phyloP scores from a whole-genome alignment of 1,139 yeast species.

The Protomyces macrosporus region DNA sequence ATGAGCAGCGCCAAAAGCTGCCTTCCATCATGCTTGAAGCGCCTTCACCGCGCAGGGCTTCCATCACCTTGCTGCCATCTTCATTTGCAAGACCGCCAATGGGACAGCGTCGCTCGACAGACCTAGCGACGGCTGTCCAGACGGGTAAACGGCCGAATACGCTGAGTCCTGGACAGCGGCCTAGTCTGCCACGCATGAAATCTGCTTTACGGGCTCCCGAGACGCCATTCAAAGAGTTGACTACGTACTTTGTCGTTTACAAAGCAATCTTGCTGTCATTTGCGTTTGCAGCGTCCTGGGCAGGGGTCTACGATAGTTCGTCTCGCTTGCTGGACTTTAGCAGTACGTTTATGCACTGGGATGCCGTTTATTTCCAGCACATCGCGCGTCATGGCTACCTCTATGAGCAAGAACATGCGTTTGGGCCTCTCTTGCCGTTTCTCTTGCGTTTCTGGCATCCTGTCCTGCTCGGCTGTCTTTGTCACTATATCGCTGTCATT shows the following conservation, averaged over 20 bases:
- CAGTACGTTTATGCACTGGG: constrained; percentile 43
- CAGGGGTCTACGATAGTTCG: constrained; percentile 12
- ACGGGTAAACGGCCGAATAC: not conserved
- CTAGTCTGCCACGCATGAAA: constrained; percentile 12
- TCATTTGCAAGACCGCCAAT: not conserved
- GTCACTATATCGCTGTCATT: constrained; percentile 51
- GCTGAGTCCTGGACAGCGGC: not conserved
- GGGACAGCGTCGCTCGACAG: not conserved
- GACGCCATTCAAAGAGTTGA: constrained; percentile 6
- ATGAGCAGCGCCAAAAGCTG: no score
- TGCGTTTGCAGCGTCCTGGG: not conserved
- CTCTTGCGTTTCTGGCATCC: constrained; percentile 40
- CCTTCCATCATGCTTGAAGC: not conserved
- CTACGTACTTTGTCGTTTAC: constrained; percentile 2
- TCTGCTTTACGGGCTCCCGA: constrained; percentile 22
- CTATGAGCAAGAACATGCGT: constrained; percentile 88
- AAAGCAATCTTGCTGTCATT: constrained; percentile 8
- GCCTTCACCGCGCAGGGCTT: not conserved
- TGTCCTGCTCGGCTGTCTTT: constrained; percentile 46
- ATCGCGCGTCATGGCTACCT: constrained; percentile 48
- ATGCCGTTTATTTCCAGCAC: constrained; percentile 68
- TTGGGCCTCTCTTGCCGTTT: constrained; percentile 72
- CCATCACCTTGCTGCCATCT: not conserved
- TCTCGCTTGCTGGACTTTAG: not conserved
- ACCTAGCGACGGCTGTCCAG: not conserved